Percentiles rank a stretch among this genome's conserved stretches.
These are phyloP conservation scores for Cryptosporidium muris DNA, from an alignment of 169 alveolate genomes.

Conservation along the genomic window DNA sequence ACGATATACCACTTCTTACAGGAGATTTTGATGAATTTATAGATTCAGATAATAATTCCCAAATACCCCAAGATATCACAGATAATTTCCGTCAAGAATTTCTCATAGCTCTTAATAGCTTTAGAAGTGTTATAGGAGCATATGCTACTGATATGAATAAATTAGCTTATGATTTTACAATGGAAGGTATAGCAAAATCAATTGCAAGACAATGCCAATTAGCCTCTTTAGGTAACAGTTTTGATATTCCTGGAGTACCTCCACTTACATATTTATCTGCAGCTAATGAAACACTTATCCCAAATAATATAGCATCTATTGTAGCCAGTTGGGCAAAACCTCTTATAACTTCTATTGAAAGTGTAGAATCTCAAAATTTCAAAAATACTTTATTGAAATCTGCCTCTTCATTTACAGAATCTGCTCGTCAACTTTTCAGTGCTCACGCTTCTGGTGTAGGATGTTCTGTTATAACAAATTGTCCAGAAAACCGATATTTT, in stretches of 20 bases:
- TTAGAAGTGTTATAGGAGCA: slow-evolving; percentile 60
- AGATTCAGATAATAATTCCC: slow-evolving; percentile 54
- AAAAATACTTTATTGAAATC: slow-evolving; percentile 11
- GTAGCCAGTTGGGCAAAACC: slow-evolving; percentile 68
- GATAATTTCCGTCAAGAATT: slow-evolving; percentile 66
- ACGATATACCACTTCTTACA: slow-evolving; percentile 35
- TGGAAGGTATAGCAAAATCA: slow-evolving; percentile 63
- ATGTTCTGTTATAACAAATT: slow-evolving; percentile 52
- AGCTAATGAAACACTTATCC: slow-evolving; percentile 59
- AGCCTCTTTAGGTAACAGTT: slow-evolving; percentile 44
- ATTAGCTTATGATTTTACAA: slow-evolving; percentile 53
- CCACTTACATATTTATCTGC: slow-evolving; percentile 59
- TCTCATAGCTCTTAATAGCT: slow-evolving; percentile 58
- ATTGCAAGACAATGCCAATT: slow-evolving; percentile 59
- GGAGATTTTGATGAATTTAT: slow-evolving; percentile 14
- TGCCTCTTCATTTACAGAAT: slow-evolving; percentile 27
- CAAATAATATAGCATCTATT: slow-evolving; percentile 67
- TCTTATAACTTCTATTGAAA: slow-evolving; percentile 40
- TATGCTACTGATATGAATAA: slow-evolving; percentile 68
- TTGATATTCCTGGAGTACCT: slow-evolving; percentile 61
- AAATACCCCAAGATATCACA: slow-evolving; percentile 30
- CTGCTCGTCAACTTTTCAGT: slow-evolving; percentile 51
- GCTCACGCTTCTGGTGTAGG: slow-evolving; percentile 70
- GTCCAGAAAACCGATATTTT: slow-evolving; percentile 62
- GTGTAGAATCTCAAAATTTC: slow-evolving; percentile 13